Base-by-base conservation (phyloP, 805 yeast species). In the Myxozyma mucilagina region DNA sequence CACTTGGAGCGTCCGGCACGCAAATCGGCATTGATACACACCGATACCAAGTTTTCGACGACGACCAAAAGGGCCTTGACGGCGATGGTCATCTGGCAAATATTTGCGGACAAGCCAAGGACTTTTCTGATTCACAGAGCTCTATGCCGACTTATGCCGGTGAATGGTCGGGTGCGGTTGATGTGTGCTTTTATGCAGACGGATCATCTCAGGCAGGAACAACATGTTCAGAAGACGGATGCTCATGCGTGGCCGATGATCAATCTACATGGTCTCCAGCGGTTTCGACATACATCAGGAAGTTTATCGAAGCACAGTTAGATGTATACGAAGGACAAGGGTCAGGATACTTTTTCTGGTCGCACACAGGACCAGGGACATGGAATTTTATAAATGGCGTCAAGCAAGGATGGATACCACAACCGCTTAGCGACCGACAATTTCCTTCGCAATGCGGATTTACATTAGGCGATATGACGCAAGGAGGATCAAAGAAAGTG, bases 341-440 rank as follows among this genome's bases (percentile, higher is more conserved):
- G 60, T 80, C 80, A 42, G 97, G 97, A 31, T 91, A 97, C 96
- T 82, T 90, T 63, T 87, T 88, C 79, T 91, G 97, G 97, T 83
- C 87, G 72, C 90, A 89, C 86, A 90, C 90, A 79, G 88, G 96
- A 32, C 78, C 89, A 20, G 74, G 87, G 54, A 97, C 89, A 72
- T 91, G 97, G 97, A 96, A 89, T 75, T 80, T 88, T 77, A 79
- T 80, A 68, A 78, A 78, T 66, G 81, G 92, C 67, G 75, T 82
- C 34, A 78, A 74, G 31, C 74, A 82, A 59, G 85, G 84, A 36
- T 72, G 89, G 50, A 87, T 92, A 82, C 97, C 97, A 47, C 87
- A 83, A 72, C 97, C 97, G 32, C 76, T 90, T 41, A 74, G 76
- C 57, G 84, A 79, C 67, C 84, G 97, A 75, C 74, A 79, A 69